A percentile compares a stretch with the other conserved stretches of the same genome.
phyloP scores from a whole-genome alignment of 2,329 filamentous ascomycete genomes.

The Diaporthe capsici region DNA sequence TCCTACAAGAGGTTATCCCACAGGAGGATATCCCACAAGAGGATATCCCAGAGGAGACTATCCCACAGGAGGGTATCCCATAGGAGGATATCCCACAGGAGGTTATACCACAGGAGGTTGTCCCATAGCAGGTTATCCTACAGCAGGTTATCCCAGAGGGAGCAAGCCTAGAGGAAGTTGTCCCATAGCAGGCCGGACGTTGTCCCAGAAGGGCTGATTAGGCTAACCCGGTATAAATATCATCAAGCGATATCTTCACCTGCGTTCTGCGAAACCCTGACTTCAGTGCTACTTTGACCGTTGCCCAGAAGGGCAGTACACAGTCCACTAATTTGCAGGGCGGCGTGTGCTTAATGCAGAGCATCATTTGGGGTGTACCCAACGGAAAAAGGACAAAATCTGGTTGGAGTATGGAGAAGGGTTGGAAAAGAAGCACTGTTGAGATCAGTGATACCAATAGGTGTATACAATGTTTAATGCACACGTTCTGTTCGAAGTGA shows the following conservation, averaged over 20 bases:
- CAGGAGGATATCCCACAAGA: too few relatives aligned
- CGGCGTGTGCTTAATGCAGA: too few relatives aligned
- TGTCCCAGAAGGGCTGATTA: too few relatives aligned
- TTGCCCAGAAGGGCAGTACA: slow-evolving; percentile 61
- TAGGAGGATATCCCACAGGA: too few relatives aligned
- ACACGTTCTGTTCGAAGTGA: not conserved
- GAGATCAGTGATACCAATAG: not conserved
- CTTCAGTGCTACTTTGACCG: slow-evolving; percentile 64
- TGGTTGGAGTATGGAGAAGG: not conserved
- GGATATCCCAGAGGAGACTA: too few relatives aligned
- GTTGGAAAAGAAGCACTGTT: not conserved
- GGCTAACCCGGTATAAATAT: slow-evolving; percentile 44
- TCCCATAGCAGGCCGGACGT: too few relatives aligned
- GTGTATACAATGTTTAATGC: not conserved
- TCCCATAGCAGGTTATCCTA: too few relatives aligned
- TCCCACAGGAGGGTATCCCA: too few relatives aligned
- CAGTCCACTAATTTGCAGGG: slow-evolving; percentile 50
- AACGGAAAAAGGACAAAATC: not conserved
- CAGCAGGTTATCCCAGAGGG: too few relatives aligned
- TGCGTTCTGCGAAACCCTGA: slow-evolving; percentile 67
- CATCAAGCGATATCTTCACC: slow-evolving; percentile 58
- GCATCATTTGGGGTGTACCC: not conserved
- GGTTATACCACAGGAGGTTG: too few relatives aligned
- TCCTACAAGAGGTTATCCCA: too few relatives aligned
- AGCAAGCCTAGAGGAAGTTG: too few relatives aligned